Conservation (phyloP, 208 protist species). For the Acanthamoeba triangularis region DNA sequence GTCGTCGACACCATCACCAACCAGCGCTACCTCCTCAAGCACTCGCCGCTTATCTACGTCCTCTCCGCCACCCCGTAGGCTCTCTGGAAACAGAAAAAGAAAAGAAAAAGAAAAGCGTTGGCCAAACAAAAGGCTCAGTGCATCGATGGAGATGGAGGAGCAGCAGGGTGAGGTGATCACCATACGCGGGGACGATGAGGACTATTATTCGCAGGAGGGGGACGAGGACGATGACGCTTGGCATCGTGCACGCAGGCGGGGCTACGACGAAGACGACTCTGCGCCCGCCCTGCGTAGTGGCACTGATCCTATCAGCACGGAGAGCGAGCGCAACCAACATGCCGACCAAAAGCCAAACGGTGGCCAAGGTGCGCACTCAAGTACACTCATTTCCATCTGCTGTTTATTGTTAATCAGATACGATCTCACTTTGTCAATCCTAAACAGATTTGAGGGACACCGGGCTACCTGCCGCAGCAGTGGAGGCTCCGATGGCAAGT, state of each 20-base stretch:
- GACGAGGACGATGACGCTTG: slow-evolving; percentile 17
- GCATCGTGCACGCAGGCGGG: slow-evolving; percentile 1
- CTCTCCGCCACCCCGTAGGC: neutral
- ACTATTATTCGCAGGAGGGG: neutral
- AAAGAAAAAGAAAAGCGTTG: too few relatives aligned
- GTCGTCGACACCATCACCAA: slow-evolving; percentile 42
- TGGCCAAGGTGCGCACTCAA: neutral
- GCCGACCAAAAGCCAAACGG: too few relatives aligned
- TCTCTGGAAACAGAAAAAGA: too few relatives aligned
- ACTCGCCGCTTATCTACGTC: slow-evolving; percentile 56
- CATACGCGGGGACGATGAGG: neutral
- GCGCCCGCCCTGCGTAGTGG: neutral
- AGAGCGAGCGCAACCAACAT: too few relatives aligned
- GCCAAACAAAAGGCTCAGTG: too few relatives aligned
- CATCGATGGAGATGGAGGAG: neutral
- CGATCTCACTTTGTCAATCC: neutral
- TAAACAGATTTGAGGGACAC: too few relatives aligned
- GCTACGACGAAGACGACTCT: neutral
- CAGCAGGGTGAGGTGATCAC: neutral
- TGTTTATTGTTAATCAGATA: too few relatives aligned
- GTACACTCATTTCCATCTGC: too few relatives aligned
- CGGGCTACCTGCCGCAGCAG: neutral
- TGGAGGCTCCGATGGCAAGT: neutral
- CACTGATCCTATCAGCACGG: too few relatives aligned
- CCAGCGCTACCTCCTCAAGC: slow-evolving; percentile 54